Conservation (phyloP, 768 basidiomycete genomes). For the Boletellus ananiceps region DNA sequence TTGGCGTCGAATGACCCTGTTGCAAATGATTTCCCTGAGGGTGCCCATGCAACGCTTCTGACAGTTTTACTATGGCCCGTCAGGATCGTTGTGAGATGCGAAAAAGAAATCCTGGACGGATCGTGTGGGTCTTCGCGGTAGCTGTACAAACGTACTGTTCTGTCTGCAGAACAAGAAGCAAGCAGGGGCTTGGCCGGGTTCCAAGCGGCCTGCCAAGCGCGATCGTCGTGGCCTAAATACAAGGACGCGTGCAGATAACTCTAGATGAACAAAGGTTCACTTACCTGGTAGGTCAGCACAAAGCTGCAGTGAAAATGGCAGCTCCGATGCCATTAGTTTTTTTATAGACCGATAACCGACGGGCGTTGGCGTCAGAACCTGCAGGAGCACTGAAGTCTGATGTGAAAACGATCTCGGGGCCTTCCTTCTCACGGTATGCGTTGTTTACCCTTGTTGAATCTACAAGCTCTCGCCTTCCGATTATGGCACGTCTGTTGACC, state of each 20-base stretch:
- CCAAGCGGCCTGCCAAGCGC: constrained; percentile 88
- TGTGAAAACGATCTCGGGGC: no score
- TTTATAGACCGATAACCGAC: no score
- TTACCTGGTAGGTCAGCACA: constrained; percentile 24
- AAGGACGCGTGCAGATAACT: background rate
- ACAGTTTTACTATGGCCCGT: constrained; percentile 90
- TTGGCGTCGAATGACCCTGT: constrained; percentile 94
- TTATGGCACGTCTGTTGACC: background rate
- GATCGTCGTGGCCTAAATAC: constrained; percentile 65
- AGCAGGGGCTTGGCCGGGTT: constrained; percentile 77
- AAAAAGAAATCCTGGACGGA: constrained; percentile 33
- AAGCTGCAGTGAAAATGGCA: constrained; percentile 18
- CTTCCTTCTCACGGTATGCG: no score
- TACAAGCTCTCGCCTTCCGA: constrained; percentile 11
- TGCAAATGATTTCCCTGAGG: constrained; percentile 80
- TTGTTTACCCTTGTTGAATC: constrained; percentile 20
- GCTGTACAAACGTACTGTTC: constrained; percentile 79
- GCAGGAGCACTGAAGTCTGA: no score
- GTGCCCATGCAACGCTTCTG: constrained; percentile 82
- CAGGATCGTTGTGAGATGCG: constrained; percentile 58
- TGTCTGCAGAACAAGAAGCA: constrained; percentile 94
- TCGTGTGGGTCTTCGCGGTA: constrained; percentile 41
- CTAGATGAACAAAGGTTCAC: background rate
- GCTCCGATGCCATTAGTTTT: constrained; percentile 16
- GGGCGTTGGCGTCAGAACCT: no score